Percentiles rank a stretch among this genome's conserved stretches.
Conservation (phyloP, 2,329 filamentous ascomycete genomes). For the Chaetothyriales sp. region DNA sequence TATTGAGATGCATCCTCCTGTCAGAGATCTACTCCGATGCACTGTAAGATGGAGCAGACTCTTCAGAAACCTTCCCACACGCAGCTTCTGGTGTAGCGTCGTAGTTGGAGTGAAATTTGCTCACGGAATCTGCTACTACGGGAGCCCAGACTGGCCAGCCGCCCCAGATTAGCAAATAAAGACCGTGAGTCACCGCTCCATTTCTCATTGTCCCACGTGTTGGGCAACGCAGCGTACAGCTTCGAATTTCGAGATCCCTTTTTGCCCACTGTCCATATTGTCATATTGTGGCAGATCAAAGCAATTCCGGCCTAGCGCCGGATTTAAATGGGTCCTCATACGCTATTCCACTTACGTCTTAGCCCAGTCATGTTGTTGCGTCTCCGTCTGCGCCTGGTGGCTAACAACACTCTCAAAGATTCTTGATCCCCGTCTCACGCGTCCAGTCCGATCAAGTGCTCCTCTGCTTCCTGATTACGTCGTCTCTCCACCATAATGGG, state of each 20-base stretch:
- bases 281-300: background rate
- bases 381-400: background rate
- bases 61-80: background rate
- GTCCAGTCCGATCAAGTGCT: background rate
- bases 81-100: background rate
- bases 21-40: background rate
- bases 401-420: background rate
- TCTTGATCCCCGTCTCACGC: background rate
- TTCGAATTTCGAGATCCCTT: background rate
- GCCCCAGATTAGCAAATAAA: background rate
- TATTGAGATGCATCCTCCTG: background rate
- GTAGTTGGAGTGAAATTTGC: background rate
- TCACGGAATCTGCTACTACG: background rate
- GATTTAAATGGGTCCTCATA: background rate
- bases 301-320: background rate
- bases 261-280: background rate
- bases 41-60: background rate
- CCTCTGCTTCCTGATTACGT: background rate
- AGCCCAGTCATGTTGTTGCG: background rate
- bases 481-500: conserved; percentile 44
- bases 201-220: background rate
- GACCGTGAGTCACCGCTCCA: background rate
- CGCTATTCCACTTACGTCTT: background rate
- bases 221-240: no score
- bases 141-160: no score